phyloP scores from a whole-genome alignment of 2,329 filamentous ascomycete genomes.

The Rhinocladiella similis region DNA sequence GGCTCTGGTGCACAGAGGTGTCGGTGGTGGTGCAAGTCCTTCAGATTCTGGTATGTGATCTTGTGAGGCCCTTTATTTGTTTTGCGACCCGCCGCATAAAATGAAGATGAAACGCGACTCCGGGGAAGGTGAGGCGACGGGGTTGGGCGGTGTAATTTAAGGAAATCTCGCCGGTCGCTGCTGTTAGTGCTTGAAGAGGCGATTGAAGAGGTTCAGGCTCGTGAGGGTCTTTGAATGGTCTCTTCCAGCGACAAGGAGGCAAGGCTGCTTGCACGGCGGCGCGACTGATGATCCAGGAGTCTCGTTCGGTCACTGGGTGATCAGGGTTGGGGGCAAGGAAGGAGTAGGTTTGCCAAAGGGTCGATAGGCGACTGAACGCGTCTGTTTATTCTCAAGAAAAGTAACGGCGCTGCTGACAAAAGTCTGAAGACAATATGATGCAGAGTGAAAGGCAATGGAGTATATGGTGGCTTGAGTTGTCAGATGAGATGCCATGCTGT shows the following conservation, averaged over 20 bases:
- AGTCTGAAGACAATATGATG: slow-evolving; percentile 9
- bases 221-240: background rate
- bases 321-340: background rate
- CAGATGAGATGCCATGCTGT: slow-evolving; percentile 11
- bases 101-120: slow-evolving; percentile 4
- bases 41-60: background rate
- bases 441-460: slow-evolving; percentile 9
- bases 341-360: slow-evolving; percentile 6
- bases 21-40: background rate
- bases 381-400: slow-evolving; percentile 3
- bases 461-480: slow-evolving; percentile 16
- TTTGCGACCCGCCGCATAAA: slow-evolving; percentile 9
- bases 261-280: slow-evolving; percentile 2
- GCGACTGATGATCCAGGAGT: slow-evolving; percentile 6
- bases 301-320: slow-evolving; percentile 1
- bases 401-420: slow-evolving; percentile 13
- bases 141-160: slow-evolving; percentile 2
- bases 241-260: background rate
- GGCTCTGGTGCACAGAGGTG: background rate
- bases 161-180: background rate
- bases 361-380: slow-evolving; percentile 15
- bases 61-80: slow-evolving; percentile 6
- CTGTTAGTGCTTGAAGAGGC: background rate
- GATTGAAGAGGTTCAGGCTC: background rate
- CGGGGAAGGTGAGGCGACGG: background rate